Evolutionary conservation across 1,284 basidiomycete species (phyloP), one percentile per base, ranked within the genome.

Genomic region (Phlebopus sp.): DNA sequence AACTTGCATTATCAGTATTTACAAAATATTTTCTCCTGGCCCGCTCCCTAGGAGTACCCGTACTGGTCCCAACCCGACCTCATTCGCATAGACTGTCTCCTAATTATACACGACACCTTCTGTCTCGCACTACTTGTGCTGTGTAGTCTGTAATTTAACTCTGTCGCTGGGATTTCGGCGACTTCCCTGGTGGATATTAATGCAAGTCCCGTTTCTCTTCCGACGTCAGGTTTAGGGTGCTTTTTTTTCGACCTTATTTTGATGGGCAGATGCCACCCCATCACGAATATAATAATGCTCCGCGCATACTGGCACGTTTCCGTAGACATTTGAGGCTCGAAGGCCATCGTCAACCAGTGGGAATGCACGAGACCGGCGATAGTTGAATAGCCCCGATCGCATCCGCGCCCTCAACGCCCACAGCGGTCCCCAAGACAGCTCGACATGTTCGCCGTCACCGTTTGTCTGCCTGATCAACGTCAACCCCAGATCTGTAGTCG

Each of bases 361-460:
- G n/a, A n/a, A n/a, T n/a, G n/a, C n/a, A n/a, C n/a, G n/a, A n/a
- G n/a, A n/a, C n/a, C n/a, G n/a, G n/a, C n/a, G n/a, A n/a, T n/a
- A n/a, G n/a, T n/a, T n/a, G n/a, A n/a, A n/a, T n/a, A n/a, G n/a
- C n/a, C n/a, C n/a, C n/a, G n/a, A n/a, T n/a, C n/a, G n/a, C 81
- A 46, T 85, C 82, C 9, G 78, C 76, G n/a, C 81, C 87, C 27
- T 84, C 81, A 27, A 81, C 83, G 53, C 90, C 88, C 46, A 96
- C 76, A 36, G 94, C 77, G 50, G 94, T 74, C 4, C 91, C 90
- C 66, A 72, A 13, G 79, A 75, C 34, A 94, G 69, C 38, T 67
- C 72, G 29, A 93, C 75, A 27, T 75, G 72, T 62, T 86, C 82
- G 21, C 82, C 82, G 51, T 84, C 80, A 5, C 60, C 53, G n/a